Evolutionary conservation across 306 rosid genomes (phyloP), one percentile per base, ranked within the genome.

Genomic region (Spatholobus suberectus): DNA sequence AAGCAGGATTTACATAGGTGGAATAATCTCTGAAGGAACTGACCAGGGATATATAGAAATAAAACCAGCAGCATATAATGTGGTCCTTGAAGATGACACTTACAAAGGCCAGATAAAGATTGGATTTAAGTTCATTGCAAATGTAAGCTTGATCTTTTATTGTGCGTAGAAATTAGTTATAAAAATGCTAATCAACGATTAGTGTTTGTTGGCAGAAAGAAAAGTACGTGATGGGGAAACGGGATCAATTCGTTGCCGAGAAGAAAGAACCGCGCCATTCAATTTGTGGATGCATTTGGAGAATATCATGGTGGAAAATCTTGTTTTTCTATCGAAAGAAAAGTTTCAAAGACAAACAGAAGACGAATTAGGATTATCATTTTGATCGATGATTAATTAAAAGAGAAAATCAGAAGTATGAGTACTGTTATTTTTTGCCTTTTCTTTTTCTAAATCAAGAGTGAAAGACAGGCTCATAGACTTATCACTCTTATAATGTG

Each of bases 1-100:
- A 58, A 73, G 55, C 87, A 96, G 97, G 85, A 70, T 93, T 83
- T 58, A 92, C 73, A 75, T 96, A 51, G 92, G 92, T 59, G 90
- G 97, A 84, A 89, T 96, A 87, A 76, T 96, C 55, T 70, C 78
- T 0, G 94, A 92, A 90, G 98, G 91, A 21, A 85, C 4, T 74
- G 86, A 92, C 0, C 58, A 79, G 5, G 98, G 93, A 74, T 82
- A 77, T 54, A 62, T 91, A 79, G 96, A 89, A 83, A 78, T 90
- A 59, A 85, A 84, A 72, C 97, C 99, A 75, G 54, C 93, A 71
- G 89, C 94, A 73, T 94, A 96, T 65, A 96, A 91, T 71, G 98
- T 96, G 58, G 96, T 92, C 15, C 98, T 94, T 84, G 94, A 94
- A 89, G 97, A 96, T 90, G 89, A 90, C 88, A 90, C 95, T 23